These are phyloP conservation scores for Detonula confervacea DNA, from an alignment of 352 stramenopile genomes.

Conservation along the genomic window DNA sequence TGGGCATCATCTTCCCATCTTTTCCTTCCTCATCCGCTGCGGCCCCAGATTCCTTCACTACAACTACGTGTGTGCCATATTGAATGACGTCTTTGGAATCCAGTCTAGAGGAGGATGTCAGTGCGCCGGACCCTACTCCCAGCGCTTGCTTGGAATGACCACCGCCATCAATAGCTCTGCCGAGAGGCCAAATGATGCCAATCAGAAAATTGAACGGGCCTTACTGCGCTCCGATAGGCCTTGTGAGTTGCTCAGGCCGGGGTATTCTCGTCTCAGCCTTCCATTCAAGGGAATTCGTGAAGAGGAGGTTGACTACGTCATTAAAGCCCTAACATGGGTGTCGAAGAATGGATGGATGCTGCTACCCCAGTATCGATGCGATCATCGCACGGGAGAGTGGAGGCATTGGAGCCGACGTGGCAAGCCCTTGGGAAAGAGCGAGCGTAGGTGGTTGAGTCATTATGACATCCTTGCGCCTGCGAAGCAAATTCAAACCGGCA, in stretches of 20 bases:
- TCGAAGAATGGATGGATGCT: conserved; percentile 92
- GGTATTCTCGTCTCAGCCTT: conserved; percentile 93
- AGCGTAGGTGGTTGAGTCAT: conserved; percentile 73
- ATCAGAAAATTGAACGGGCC: conserved; percentile 86
- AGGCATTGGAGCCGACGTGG: conserved; percentile 67
- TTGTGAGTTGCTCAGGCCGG: conserved; percentile 92
- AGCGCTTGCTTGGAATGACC: conserved; percentile 90
- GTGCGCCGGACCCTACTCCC: conserved; percentile 94
- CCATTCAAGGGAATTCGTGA: conserved; percentile 87
- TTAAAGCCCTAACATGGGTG: conserved; percentile 92
- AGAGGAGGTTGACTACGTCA: conserved; percentile 92
- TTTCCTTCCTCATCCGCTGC: conserved; percentile 93
- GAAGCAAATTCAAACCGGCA: not conserved
- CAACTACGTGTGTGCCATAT: conserved; percentile 96
- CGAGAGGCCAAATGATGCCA: conserved; percentile 72
- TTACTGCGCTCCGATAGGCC: conserved; percentile 87
- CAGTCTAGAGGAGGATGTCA: conserved; percentile 91
- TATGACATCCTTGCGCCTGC: conserved; percentile 55
- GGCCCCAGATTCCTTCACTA: conserved; percentile 93
- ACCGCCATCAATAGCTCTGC: conserved; percentile 33
- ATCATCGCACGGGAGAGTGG: conserved; percentile 92
- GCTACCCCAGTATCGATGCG: conserved; percentile 93
- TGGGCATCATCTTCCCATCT: conserved; percentile 89
- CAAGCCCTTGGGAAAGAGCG: conserved; percentile 68
- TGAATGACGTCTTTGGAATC: conserved; percentile 98